These are phyloP conservation scores for Suillus alpinus DNA, from an alignment of 768 basidiomycete genomes.

Conservation along the genomic window DNA sequence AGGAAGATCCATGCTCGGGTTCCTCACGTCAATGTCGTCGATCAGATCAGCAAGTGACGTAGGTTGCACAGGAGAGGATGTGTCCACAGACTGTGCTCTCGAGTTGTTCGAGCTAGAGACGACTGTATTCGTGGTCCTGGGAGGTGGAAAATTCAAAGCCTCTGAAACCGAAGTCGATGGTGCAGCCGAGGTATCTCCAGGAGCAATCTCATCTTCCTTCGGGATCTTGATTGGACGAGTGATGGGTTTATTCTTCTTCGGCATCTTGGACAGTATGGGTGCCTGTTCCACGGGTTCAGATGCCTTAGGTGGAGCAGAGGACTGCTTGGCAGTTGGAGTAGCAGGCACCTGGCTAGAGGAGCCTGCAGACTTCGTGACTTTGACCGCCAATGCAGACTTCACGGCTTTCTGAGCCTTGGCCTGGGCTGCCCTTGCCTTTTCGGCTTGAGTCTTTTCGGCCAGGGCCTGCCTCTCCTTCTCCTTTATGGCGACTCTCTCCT, in stretches of 20 bases:
- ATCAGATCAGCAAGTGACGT: conserved; percentile 63
- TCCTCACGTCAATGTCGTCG: conserved; percentile 60
- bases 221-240: conserved; percentile 55
- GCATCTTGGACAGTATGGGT: conserved; percentile 77
- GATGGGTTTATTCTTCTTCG: conserved; percentile 76
- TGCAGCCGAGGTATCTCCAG: conserved; percentile 41
- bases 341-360: not conserved
- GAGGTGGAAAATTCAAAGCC: conserved; percentile 35
- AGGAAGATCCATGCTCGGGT: conserved; percentile 62
- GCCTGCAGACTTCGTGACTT: conserved; percentile 15
- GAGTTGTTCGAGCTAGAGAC: conserved; percentile 56
- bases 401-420: conserved; percentile 21
- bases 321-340: conserved; percentile 18
- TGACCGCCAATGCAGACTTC: conserved; percentile 18
- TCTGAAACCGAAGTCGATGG: conserved; percentile 51
- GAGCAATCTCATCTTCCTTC: conserved; percentile 52
- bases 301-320: conserved; percentile 14
- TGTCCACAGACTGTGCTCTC: conserved; percentile 60
- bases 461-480: conserved; percentile 31
- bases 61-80: conserved; percentile 39
- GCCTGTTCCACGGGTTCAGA: conserved; percentile 51
- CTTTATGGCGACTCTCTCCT: conserved; percentile 33
- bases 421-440: conserved; percentile 25
- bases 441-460: conserved; percentile 25
- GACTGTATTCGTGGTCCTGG: conserved; percentile 28